These are phyloP conservation scores for Tolypocladium capitatum DNA, from an alignment of 2,329 filamentous ascomycete species.

Conservation along the genomic window DNA sequence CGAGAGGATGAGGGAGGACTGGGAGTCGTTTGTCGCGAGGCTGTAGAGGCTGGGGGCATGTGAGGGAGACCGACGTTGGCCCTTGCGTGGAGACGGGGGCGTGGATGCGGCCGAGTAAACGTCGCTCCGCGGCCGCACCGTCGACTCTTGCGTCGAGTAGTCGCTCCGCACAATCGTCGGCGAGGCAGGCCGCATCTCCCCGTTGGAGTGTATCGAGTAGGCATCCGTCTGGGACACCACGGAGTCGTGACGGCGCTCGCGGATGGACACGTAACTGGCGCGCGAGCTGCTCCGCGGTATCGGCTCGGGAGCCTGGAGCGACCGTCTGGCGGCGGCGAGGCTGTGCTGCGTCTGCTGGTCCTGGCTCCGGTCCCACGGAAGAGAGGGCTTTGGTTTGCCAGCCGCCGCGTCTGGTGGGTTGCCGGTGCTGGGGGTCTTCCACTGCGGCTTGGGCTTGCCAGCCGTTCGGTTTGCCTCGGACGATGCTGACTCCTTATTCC, in stretches of 20 bases:
- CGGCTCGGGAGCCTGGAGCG: constrained; percentile 12
- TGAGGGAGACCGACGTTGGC: constrained; percentile 13
- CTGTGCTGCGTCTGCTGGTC: constrained; percentile 1
- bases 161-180: constrained; percentile 20
- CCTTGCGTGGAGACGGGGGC: constrained; percentile 10
- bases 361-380: not conserved
- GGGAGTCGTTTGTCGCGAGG: constrained; percentile 40
- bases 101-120: constrained; percentile 5
- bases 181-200: constrained; percentile 30
- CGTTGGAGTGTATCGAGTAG: constrained; percentile 35
- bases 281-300: constrained; percentile 28
- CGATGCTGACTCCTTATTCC: constrained; percentile 30
- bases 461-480: constrained; percentile 7
- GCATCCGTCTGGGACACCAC: constrained; percentile 43
- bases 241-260: constrained; percentile 38
- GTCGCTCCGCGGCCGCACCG: constrained; percentile 7
- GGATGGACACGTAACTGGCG: constrained; percentile 35
- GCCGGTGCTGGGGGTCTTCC: constrained; percentile 8
- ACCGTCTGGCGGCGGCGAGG: not conserved
- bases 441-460: constrained; percentile 12
- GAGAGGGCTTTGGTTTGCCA: constrained; percentile 4
- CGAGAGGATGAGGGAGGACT: constrained; percentile 38
- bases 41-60: constrained; percentile 47
- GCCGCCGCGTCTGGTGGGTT: constrained; percentile 2
- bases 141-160: constrained; percentile 9